phyloP scores from a whole-genome alignment of 768 basidiomycete genomes.

The Russula sp. region DNA sequence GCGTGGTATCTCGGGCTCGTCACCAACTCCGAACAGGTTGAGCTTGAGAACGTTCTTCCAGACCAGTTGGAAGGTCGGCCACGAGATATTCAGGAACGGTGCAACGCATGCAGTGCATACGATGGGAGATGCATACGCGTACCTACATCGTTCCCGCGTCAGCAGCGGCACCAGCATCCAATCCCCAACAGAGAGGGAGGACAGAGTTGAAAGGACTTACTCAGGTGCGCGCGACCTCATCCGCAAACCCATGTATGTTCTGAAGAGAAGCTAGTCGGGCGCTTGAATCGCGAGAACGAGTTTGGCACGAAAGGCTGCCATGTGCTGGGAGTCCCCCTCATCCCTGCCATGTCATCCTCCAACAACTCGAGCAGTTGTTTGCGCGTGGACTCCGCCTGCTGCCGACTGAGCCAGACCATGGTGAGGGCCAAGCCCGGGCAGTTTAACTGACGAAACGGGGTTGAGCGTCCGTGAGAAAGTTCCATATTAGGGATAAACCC shows the following conservation, averaged over 20 bases:
- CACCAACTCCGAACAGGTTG: slow-evolving; percentile 39
- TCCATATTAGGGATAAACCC: too few relatives aligned
- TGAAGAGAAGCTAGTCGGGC: slow-evolving; percentile 57
- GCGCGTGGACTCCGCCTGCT: slow-evolving; percentile 55
- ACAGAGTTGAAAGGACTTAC: slow-evolving; percentile 34
- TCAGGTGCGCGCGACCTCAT: slow-evolving; percentile 41
- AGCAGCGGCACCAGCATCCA: too few relatives aligned
- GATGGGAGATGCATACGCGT: too few relatives aligned
- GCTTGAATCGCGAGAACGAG: too few relatives aligned
- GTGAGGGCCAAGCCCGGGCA: slow-evolving; percentile 62
- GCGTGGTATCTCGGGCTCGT: slow-evolving; percentile 49
- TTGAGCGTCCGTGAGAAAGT: too few relatives aligned
- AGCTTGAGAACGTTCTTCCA: too few relatives aligned
- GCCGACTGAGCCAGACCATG: too few relatives aligned
- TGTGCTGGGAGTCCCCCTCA: slow-evolving; percentile 34
- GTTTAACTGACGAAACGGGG: too few relatives aligned
- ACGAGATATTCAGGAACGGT: slow-evolving; percentile 49
- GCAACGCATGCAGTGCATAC: slow-evolving; percentile 72
- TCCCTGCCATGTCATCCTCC: slow-evolving; percentile 43
- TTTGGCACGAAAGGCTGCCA: slow-evolving; percentile 49
- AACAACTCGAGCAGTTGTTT: slow-evolving; percentile 44
- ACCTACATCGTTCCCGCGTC: too few relatives aligned
- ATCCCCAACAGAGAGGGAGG: neutral
- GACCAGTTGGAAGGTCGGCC: slow-evolving; percentile 42
- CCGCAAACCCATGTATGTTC: slow-evolving; percentile 56